phyloP scores from a whole-genome alignment of 177 flowering plant genomes.

The Vitis hybrid region DNA sequence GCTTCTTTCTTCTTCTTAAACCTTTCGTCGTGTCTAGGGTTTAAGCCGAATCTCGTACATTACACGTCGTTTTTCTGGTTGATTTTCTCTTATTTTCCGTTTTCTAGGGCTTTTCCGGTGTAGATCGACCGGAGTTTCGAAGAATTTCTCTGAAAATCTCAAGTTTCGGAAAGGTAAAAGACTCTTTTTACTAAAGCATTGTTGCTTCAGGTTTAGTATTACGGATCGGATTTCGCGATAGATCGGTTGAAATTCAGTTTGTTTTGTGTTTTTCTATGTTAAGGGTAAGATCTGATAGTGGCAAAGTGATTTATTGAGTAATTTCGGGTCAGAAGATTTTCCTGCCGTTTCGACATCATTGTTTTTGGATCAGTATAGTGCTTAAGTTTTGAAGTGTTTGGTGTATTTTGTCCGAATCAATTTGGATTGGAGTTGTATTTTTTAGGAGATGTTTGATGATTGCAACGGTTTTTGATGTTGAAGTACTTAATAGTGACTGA shows the following conservation, averaged over 20 bases:
- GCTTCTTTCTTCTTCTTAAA: background rate
- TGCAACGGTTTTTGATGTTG: background rate
- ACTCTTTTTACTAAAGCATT: background rate
- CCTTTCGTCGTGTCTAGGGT: conserved; percentile 6
- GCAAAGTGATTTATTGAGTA: too few relatives aligned
- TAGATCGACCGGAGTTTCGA: conserved; percentile 9
- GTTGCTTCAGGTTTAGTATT: conserved; percentile 8
- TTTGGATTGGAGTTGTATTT: background rate
- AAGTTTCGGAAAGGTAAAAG: background rate
- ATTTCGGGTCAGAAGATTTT: too few relatives aligned
- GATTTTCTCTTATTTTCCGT: background rate
- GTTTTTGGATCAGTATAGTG: background rate
- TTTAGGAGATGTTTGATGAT: background rate
- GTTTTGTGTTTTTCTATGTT: too few relatives aligned
- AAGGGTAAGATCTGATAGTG: too few relatives aligned
- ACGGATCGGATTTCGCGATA: background rate
- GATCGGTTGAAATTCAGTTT: too few relatives aligned
- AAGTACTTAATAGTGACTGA: conserved; percentile 17
- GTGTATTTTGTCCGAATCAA: background rate
- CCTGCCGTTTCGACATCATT: too few relatives aligned
- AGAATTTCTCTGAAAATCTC: background rate
- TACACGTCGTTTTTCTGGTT: background rate
- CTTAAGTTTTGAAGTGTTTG: background rate
- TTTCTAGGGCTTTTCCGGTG: background rate
- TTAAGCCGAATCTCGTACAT: conserved; percentile 5